A percentile compares a stretch with the other conserved stretches of the same genome.
Conservation (phyloP, 164 flowering plant species). For the Buxus sempervirens region DNA sequence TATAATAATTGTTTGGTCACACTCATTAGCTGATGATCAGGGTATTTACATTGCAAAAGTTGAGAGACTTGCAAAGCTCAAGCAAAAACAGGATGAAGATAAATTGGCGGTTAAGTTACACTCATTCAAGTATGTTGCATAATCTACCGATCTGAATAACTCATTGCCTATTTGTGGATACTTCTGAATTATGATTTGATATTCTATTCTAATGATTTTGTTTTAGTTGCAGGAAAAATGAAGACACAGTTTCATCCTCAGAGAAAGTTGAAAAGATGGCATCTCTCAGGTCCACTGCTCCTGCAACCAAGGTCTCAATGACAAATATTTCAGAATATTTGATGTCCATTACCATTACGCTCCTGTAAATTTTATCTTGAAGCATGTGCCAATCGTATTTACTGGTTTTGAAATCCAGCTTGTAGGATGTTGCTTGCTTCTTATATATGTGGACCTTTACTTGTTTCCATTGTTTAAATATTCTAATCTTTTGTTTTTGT, state of each 20-base stretch:
- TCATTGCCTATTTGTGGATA: not conserved
- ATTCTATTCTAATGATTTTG: slow-evolving; percentile 21
- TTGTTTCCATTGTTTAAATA: not conserved
- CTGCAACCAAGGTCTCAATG: slow-evolving; percentile 25
- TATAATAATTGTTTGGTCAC: not conserved
- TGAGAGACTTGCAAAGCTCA: slow-evolving; percentile 52
- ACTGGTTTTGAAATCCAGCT: not conserved
- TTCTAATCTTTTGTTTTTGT: not conserved
- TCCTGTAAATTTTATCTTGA: not conserved
- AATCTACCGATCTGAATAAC: not conserved
- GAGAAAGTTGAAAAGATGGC: slow-evolving; percentile 40
- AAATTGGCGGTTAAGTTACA: slow-evolving; percentile 66
- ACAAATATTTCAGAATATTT: not conserved
- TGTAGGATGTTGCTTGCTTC: not conserved
- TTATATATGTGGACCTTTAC: not conserved
- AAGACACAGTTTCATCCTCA: slow-evolving; percentile 20
- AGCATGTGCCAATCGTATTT: not conserved
- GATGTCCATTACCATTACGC: not conserved
- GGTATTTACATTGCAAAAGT: slow-evolving; percentile 44
- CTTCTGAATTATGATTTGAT: not conserved
- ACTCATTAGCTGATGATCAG: slow-evolving; percentile 7
- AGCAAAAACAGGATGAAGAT: slow-evolving; percentile 77
- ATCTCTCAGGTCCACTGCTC: slow-evolving; percentile 37
- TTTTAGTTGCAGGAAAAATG: slow-evolving; percentile 29
- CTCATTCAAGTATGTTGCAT: slow-evolving; percentile 56